Base-by-base conservation (phyloP, 768 basidiomycete species). In the Antrodiella citrinella region DNA sequence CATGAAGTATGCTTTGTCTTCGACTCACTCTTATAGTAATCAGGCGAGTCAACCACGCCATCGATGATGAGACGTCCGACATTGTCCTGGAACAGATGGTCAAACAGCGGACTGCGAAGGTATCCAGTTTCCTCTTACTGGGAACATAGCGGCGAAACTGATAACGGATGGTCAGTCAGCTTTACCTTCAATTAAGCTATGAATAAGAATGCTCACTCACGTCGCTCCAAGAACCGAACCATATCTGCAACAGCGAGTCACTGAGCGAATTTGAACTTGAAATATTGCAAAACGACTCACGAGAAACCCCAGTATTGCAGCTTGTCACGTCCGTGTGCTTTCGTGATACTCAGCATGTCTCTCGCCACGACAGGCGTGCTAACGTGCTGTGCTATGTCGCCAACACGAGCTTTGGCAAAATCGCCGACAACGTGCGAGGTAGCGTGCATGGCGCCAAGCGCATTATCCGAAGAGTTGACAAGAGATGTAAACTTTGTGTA, bases 241-340 rank as follows among this genome's bases (percentile, higher is more conserved):
- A 26, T 44, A 50, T 5, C 49, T 50, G 10, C 13, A 24, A 2
- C 41, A 21, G 20, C 26, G 18, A 47, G 25, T 19, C 22, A 7
- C n/a, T 18, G 26, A 3, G 7, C 20, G 18, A n/a, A 7, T 38
- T n/a, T 38, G 10, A n/a, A 19, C 22, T 38, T 20, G 41, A 40
- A 21, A 18, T 41, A 26, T 47, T 26, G 40, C 47, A 4, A 15
- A 7, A 35, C 30, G 30, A 47, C 54, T 39, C 30, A 54, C 54
- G 54, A 54, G 48, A 65, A 62, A 9, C 65, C 66, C 62, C 61
- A 65, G 48, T 64, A 67, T 25, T 61, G 55, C 42, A 67, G 49
- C 52, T 59, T 62, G n/a, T 65, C 63, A 21, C 51, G 47, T 1
- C 66, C 66, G n/a, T 62, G 59, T 22, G 60, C 59, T 30, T 57